Conservation (phyloP, 2,329 filamentous ascomycete genomes). For the Phialophora verrucosa region DNA sequence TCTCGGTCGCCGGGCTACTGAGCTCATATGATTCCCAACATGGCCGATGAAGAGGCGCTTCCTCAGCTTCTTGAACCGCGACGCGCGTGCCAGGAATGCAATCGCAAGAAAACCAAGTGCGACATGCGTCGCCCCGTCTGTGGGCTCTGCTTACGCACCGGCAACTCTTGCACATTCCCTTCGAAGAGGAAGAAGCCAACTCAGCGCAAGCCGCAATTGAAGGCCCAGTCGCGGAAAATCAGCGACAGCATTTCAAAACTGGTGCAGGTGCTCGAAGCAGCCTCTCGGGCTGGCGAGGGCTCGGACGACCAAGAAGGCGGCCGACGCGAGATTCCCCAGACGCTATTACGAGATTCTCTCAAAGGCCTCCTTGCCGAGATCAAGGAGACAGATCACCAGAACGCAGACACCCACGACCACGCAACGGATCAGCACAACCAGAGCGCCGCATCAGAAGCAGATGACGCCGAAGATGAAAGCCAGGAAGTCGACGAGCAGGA, state of each 20-base stretch:
- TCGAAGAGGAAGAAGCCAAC: slow-evolving; percentile 29
- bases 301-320: slow-evolving; percentile 11
- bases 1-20: neutral
- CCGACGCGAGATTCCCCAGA: slow-evolving; percentile 21
- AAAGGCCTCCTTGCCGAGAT: slow-evolving; percentile 31
- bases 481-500: slow-evolving; percentile 14
- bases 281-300: slow-evolving; percentile 22
- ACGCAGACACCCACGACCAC: neutral
- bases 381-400: slow-evolving; percentile 15
- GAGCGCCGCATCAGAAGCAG: slow-evolving; percentile 9
- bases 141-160: slow-evolving; percentile 32
- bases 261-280: slow-evolving; percentile 28
- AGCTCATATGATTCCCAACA: slow-evolving; percentile 8
- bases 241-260: slow-evolving; percentile 27
- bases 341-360: slow-evolving; percentile 25
- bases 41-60: slow-evolving; percentile 17
- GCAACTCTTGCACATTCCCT: slow-evolving; percentile 31
- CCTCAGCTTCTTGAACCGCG: slow-evolving; percentile 22
- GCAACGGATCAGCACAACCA: neutral
- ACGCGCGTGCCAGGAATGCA: slow-evolving; percentile 31
- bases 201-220: slow-evolving; percentile 29
- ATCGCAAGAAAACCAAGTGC: slow-evolving; percentile 35
- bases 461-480: slow-evolving; percentile 22
- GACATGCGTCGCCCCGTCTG: slow-evolving; percentile 32
- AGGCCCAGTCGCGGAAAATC: slow-evolving; percentile 28